Conservation (phyloP, 345 rosid genomes). For the Viola odorata region DNA sequence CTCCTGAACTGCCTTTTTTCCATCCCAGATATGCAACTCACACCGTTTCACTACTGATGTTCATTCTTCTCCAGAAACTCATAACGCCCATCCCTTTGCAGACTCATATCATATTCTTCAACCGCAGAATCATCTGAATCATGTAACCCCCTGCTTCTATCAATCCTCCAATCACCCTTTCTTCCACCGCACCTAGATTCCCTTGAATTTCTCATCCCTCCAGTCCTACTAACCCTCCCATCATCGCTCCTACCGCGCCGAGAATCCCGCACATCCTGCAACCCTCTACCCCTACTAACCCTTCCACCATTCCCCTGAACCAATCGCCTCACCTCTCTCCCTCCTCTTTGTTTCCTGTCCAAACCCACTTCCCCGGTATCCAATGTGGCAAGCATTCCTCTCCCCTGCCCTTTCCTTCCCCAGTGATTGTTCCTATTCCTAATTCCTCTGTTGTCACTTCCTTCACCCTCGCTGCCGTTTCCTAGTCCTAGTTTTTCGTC, state of each 20-base stretch:
- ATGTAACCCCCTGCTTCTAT: background rate
- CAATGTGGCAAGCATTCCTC: background rate
- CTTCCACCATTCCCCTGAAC: background rate
- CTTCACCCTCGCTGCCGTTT: background rate
- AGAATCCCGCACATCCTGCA: background rate
- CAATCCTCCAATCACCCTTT: conserved; percentile 4
- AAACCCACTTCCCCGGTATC: background rate
- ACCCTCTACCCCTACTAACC: background rate
- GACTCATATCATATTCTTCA: conserved; percentile 33
- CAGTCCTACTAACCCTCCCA: background rate
- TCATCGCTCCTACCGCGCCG: background rate
- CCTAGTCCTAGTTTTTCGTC: background rate
- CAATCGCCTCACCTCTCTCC: conserved; percentile 2
- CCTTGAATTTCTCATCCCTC: background rate
- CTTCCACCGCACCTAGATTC: background rate
- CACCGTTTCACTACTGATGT: background rate
- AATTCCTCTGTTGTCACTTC: background rate
- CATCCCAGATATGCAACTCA: background rate
- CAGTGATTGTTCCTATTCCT: background rate
- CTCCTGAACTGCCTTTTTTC: no score
- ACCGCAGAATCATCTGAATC: conserved; percentile 15
- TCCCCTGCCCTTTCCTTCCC: background rate
- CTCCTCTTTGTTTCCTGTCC: conserved; percentile 10
- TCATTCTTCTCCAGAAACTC: conserved; percentile 17
- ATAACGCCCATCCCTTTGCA: conserved; percentile 37